Evolutionary conservation across 2,329 filamentous ascomycete genomes (phyloP).

Genomic region (Stagonosporopsis rhizophila): DNA sequence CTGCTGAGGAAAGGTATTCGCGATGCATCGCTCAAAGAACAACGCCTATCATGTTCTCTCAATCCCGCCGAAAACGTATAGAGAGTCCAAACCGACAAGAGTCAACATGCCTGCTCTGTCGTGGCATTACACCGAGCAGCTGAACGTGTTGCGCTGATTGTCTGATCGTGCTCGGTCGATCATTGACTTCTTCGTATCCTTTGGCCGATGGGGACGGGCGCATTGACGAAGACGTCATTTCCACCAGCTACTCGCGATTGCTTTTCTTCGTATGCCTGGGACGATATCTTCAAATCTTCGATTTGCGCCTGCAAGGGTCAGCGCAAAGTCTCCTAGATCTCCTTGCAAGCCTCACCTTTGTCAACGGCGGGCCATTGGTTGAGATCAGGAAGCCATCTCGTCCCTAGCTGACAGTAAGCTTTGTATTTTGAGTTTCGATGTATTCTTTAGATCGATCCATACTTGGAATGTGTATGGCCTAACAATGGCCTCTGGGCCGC

Average conservation of each 20-base stretch:
- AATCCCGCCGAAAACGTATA: not conserved
- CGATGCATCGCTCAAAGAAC: not conserved
- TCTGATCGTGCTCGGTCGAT: constrained; percentile 1
- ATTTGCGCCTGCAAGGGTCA: constrained; percentile 49
- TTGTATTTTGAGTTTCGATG: not conserved
- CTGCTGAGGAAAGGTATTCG: not conserved
- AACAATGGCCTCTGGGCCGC: constrained; percentile 53
- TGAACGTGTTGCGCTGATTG: not conserved
- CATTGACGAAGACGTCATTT: constrained; percentile 48
- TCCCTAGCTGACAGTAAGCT: constrained; percentile 41
- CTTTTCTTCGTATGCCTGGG: constrained; percentile 51
- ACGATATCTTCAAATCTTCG: constrained; percentile 51
- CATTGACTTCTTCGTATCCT: constrained; percentile 40
- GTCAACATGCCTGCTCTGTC: not conserved
- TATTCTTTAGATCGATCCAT: not conserved
- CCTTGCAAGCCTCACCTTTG: constrained; percentile 42
- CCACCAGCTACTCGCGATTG: constrained; percentile 49
- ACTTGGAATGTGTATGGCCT: constrained; percentile 53
- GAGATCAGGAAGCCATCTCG: constrained; percentile 53
- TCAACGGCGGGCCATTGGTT: constrained; percentile 50
- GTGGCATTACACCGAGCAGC: not conserved
- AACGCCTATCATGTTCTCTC: not conserved
- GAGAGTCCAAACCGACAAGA: not conserved
- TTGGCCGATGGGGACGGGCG: constrained; percentile 48
- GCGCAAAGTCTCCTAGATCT: not conserved